Conservation (phyloP, 2,329 filamentous ascomycete genomes). For the Diplocarpon rosae region DNA sequence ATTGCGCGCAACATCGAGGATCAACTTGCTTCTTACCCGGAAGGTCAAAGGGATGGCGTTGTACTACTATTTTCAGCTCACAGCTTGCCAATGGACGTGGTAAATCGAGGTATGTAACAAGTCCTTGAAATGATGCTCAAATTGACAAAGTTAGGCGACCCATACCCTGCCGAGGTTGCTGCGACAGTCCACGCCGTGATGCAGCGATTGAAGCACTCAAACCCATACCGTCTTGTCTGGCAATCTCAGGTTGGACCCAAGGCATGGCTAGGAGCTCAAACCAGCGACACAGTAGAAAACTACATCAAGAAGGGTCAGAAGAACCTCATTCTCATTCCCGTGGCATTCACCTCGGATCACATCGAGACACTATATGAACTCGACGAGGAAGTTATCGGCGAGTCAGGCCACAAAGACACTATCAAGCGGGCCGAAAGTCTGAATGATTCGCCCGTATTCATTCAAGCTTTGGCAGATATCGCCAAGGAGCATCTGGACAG, state of each 20-base stretch:
- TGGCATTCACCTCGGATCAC: slow-evolving; percentile 97
- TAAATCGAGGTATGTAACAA: slow-evolving; percentile 62
- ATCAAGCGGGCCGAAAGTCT: slow-evolving; percentile 87
- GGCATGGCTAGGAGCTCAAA: slow-evolving; percentile 93
- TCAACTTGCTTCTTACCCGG: slow-evolving; percentile 72
- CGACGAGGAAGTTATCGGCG: slow-evolving; percentile 88
- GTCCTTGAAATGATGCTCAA: background rate
- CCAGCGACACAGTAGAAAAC: slow-evolving; percentile 72
- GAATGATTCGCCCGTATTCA: slow-evolving; percentile 86
- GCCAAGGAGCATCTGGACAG: slow-evolving; percentile 68
- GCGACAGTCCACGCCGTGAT: slow-evolving; percentile 97
- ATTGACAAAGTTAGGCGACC: slow-evolving; percentile 51
- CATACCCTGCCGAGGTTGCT: slow-evolving; percentile 90
- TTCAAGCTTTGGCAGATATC: slow-evolving; percentile 77
- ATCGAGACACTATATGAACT: slow-evolving; percentile 95
- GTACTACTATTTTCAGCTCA: slow-evolving; percentile 91
- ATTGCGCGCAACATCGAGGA: slow-evolving; percentile 88
- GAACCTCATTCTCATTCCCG: slow-evolving; percentile 82
- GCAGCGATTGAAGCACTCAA: slow-evolving; percentile 74
- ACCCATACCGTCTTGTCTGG: slow-evolving; percentile 92
- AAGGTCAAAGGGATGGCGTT: slow-evolving; percentile 67
- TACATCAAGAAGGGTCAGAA: slow-evolving; percentile 88
- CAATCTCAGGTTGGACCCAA: slow-evolving; percentile 95
- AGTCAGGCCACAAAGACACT: slow-evolving; percentile 63
- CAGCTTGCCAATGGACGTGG: slow-evolving; percentile 91